A percentile compares a stretch with the other conserved stretches of the same genome.
Evolutionary conservation across 1,284 basidiomycete species (phyloP).

Genomic region (Ceratobasidium sp.): DNA sequence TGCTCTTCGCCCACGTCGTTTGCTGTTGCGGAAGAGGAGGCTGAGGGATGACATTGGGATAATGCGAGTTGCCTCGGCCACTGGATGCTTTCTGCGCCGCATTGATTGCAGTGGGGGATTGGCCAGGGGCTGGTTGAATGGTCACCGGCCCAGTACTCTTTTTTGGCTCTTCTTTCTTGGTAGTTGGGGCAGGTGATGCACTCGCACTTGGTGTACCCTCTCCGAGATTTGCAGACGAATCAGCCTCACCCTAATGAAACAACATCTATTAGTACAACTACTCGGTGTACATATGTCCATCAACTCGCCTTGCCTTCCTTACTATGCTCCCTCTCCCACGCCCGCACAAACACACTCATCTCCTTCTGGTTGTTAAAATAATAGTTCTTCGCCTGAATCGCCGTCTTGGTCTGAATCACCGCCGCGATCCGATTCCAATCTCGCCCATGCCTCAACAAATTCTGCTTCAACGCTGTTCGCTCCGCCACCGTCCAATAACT

Average conservation of each 20-base stretch:
- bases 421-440: slow-evolving; percentile 79
- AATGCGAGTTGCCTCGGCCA: slow-evolving; percentile 28
- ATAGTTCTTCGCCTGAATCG: slow-evolving; percentile 76
- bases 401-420: slow-evolving; percentile 79
- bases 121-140: slow-evolving; percentile 30
- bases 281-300: neutral
- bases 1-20: neutral
- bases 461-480: slow-evolving; percentile 62
- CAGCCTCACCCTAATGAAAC: slow-evolving; percentile 7
- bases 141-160: slow-evolving; percentile 12
- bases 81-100: slow-evolving; percentile 7
- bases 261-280: slow-evolving; percentile 1
- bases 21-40: neutral
- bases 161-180: slow-evolving; percentile 23
- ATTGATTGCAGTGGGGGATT: too few relatives aligned
- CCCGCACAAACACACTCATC: slow-evolving; percentile 56
- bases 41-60: slow-evolving; percentile 34
- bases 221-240: too few relatives aligned
- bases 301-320: slow-evolving; percentile 33
- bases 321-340: slow-evolving; percentile 40
- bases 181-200: neutral
- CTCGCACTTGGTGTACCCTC: neutral
- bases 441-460: slow-evolving; percentile 73
- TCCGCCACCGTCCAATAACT: slow-evolving; percentile 62
- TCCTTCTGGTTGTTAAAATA: slow-evolving; percentile 60